Conservation (phyloP, 1,139 yeast species). For the Candida sp. region DNA sequence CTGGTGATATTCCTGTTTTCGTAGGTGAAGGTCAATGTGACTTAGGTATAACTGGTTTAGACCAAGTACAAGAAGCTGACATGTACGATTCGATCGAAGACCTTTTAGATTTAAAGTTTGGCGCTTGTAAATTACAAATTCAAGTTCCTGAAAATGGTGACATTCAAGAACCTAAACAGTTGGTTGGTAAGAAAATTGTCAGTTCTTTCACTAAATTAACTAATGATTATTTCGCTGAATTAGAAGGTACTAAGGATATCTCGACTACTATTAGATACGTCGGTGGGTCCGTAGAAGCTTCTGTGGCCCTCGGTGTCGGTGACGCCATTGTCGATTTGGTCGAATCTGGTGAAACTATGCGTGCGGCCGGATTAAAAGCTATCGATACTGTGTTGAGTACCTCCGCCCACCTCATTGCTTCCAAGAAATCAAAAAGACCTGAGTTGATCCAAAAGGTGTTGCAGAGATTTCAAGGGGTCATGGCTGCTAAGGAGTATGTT, state of each 20-base stretch:
- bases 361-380: constrained; percentile 92
- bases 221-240: constrained; percentile 64
- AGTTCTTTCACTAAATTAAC: constrained; percentile 84
- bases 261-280: constrained; percentile 81
- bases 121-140: constrained; percentile 85
- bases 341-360: constrained; percentile 98
- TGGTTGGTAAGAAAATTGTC: constrained; percentile 90
- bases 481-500: constrained; percentile 92
- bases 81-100: constrained; percentile 67
- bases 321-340: constrained; percentile 98
- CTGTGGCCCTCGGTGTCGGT: constrained; percentile 97
- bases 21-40: constrained; percentile 98
- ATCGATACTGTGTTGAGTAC: constrained; percentile 85
- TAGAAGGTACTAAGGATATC: constrained; percentile 58
- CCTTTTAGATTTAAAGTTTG: constrained; percentile 80
- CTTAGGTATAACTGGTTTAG: constrained; percentile 94
- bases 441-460: constrained; percentile 70
- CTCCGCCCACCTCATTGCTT: constrained; percentile 86
- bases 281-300: constrained; percentile 98
- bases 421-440: constrained; percentile 66
- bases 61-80: constrained; percentile 83
- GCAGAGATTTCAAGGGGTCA: constrained; percentile 84
- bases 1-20: constrained; percentile 96
- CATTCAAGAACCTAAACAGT: constrained; percentile 57
- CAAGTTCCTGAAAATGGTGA: constrained; percentile 89